phyloP scores from a whole-genome alignment of 2,329 filamentous ascomycete species.

The Rhinocladiella similis region DNA sequence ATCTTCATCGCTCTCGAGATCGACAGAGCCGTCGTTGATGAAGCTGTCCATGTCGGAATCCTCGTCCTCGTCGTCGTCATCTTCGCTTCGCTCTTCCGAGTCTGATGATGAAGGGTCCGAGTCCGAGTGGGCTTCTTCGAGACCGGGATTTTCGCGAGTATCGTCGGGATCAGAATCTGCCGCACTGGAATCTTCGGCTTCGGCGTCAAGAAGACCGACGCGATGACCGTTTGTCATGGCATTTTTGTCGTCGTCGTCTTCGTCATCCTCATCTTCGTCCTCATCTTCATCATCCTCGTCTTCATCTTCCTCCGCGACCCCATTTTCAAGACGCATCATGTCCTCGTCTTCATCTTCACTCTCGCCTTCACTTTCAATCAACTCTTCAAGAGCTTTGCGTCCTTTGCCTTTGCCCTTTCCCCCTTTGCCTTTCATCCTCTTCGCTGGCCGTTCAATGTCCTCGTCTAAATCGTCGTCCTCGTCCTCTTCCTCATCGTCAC shows the following conservation, averaged over 20 bases:
- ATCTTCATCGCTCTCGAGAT: conserved; percentile 47
- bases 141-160: conserved; percentile 20
- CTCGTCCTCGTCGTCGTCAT: conserved; percentile 43
- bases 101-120: conserved; percentile 8
- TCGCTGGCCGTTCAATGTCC: conserved; percentile 4
- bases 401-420: conserved; percentile 1
- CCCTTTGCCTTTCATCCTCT: not conserved
- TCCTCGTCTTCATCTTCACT: conserved; percentile 11
- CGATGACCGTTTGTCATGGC: too few species aligned
- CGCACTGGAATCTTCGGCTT: conserved; percentile 31
- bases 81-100: conserved; percentile 36
- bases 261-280: conserved; percentile 45
- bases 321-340: conserved; percentile 34
- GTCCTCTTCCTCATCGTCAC: conserved; percentile 33
- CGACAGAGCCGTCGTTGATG: conserved; percentile 46
- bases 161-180: conserved; percentile 25
- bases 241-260: conserved; percentile 43
- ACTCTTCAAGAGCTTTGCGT: conserved; percentile 32
- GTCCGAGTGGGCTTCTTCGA: conserved; percentile 33
- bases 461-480: conserved; percentile 41
- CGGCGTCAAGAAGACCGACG: conserved; percentile 26
- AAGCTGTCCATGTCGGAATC: conserved; percentile 46
- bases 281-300: conserved; percentile 49
- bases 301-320: conserved; percentile 55
- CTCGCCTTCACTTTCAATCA: conserved; percentile 17